These are phyloP conservation scores for Pezicula neosporulosa DNA, from an alignment of 2,329 filamentous ascomycete genomes.

Conservation along the genomic window DNA sequence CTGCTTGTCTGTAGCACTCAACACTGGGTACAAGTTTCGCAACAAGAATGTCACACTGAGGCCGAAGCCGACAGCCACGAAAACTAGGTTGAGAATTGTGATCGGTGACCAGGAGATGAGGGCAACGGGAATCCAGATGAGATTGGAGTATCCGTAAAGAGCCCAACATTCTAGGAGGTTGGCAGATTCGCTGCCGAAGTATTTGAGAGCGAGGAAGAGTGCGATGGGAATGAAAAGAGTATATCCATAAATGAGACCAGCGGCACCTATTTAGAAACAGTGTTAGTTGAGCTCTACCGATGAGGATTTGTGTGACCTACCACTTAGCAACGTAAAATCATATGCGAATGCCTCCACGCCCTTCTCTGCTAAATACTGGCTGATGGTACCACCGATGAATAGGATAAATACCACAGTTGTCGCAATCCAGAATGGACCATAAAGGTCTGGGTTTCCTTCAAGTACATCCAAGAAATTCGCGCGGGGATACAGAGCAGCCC, in stretches of 20 bases:
- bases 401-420: slow-evolving; percentile 95
- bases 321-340: slow-evolving; percentile 85
- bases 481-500: slow-evolving; percentile 83
- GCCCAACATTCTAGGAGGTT: slow-evolving; percentile 95
- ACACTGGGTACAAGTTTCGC: slow-evolving; percentile 84
- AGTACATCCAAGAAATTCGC: slow-evolving; percentile 96
- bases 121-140: slow-evolving; percentile 96
- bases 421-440: slow-evolving; percentile 98
- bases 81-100: slow-evolving; percentile 85
- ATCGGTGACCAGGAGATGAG: slow-evolving; percentile 87
- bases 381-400: slow-evolving; percentile 93
- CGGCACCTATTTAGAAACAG: slow-evolving; percentile 55
- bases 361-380: slow-evolving; percentile 74
- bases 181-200: slow-evolving; percentile 91
- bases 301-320: slow-evolving; percentile 35
- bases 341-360: slow-evolving; percentile 77
- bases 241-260: slow-evolving; percentile 93
- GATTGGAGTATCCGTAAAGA: slow-evolving; percentile 91
- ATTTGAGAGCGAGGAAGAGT: slow-evolving; percentile 84
- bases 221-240: slow-evolving; percentile 81
- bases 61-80: slow-evolving; percentile 83
- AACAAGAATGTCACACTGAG: slow-evolving; percentile 80
- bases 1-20: slow-evolving; percentile 89
- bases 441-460: slow-evolving; percentile 94
- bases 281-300: background rate